phyloP scores from a whole-genome alignment of 108 stramenopile species.

The Cylindrotheca fusiformis region DNA sequence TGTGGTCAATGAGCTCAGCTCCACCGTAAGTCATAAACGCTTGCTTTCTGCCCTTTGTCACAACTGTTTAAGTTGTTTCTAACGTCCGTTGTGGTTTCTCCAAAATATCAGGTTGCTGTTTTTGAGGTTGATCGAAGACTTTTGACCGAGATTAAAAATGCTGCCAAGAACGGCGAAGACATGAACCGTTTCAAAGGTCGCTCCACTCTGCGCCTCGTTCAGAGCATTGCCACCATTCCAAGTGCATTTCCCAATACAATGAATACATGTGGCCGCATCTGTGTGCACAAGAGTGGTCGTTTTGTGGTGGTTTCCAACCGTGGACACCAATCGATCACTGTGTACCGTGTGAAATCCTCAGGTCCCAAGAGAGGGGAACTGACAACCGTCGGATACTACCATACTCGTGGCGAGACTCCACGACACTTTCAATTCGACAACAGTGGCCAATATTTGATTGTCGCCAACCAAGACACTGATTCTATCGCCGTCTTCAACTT shows the following conservation, averaged over 20 bases:
- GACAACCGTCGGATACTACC: constrained; percentile 79
- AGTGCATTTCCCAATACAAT: constrained; percentile 82
- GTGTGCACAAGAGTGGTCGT: constrained; percentile 83
- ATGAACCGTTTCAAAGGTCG: constrained; percentile 69
- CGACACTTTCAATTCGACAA: constrained; percentile 94
- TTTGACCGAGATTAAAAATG: constrained; percentile 63
- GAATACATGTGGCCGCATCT: constrained; percentile 93
- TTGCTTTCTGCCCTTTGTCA: not conserved
- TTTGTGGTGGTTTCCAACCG: constrained; percentile 93
- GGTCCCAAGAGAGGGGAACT: constrained; percentile 72
- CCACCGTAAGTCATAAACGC: constrained; percentile 49
- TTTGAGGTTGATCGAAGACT: constrained; percentile 76
- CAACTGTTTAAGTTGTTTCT: constrained; percentile 1
- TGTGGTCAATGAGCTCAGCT: constrained; percentile 90
- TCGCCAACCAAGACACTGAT: constrained; percentile 94
- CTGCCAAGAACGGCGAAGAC: constrained; percentile 53
- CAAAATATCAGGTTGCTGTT: constrained; percentile 65
- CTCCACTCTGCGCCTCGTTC: constrained; percentile 78
- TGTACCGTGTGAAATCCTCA: constrained; percentile 73
- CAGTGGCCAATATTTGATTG: constrained; percentile 84
- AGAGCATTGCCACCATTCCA: constrained; percentile 89
- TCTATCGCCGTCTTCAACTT: constrained; percentile 87
- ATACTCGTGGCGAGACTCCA: constrained; percentile 93
- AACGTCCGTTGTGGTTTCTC: too few species aligned
- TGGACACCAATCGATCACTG: constrained; percentile 92